Evolutionary conservation across 2,329 filamentous ascomycete species (phyloP).

Genomic region (Tetracladium maxilliforme): DNA sequence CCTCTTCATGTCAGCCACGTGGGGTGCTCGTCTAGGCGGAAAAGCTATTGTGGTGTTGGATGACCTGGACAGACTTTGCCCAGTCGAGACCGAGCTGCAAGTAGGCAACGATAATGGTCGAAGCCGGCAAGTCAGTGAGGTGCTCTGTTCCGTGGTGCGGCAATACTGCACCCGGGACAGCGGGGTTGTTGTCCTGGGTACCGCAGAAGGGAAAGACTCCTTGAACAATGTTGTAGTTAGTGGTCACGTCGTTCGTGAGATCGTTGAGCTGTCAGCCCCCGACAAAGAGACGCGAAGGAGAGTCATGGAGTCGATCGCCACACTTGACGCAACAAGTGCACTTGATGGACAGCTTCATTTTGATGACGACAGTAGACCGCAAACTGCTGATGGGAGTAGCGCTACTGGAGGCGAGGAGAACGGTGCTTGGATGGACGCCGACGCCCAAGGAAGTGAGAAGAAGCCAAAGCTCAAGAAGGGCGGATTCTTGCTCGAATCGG

Average conservation of each 20-base stretch:
- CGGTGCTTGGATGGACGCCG: slow-evolving; percentile 62
- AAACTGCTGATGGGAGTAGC: slow-evolving; percentile 38
- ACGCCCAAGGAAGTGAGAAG: slow-evolving; percentile 36
- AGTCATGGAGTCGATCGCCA: slow-evolving; percentile 53
- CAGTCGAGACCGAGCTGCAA: slow-evolving; percentile 85
- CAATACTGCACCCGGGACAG: slow-evolving; percentile 73
- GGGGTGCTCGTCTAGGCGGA: slow-evolving; percentile 80
- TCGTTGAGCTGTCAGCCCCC: slow-evolving; percentile 76
- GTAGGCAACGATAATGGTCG: slow-evolving; percentile 87
- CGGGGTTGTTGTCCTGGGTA: slow-evolving; percentile 75
- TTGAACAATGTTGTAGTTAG: slow-evolving; percentile 83
- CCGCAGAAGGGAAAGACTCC: slow-evolving; percentile 83
- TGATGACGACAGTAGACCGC: slow-evolving; percentile 30
- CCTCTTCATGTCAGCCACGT: slow-evolving; percentile 77
- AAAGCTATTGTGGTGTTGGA: slow-evolving; percentile 77
- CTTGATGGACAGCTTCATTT: no score
- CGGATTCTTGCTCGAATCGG: slow-evolving; percentile 59
- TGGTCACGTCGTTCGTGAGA: slow-evolving; percentile 84
- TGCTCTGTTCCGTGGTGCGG: slow-evolving; percentile 66
- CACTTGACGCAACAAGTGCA: slow-evolving; percentile 20
- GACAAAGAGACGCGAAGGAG: slow-evolving; percentile 79
- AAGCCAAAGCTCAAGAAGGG: slow-evolving; percentile 23
- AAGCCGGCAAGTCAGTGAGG: slow-evolving; percentile 84
- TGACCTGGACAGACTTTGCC: slow-evolving; percentile 85
- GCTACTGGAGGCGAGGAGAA: slow-evolving; percentile 33